Evolutionary conservation across 2,329 filamentous ascomycete species (phyloP).

Genomic region (Fonsecaea nubica): DNA sequence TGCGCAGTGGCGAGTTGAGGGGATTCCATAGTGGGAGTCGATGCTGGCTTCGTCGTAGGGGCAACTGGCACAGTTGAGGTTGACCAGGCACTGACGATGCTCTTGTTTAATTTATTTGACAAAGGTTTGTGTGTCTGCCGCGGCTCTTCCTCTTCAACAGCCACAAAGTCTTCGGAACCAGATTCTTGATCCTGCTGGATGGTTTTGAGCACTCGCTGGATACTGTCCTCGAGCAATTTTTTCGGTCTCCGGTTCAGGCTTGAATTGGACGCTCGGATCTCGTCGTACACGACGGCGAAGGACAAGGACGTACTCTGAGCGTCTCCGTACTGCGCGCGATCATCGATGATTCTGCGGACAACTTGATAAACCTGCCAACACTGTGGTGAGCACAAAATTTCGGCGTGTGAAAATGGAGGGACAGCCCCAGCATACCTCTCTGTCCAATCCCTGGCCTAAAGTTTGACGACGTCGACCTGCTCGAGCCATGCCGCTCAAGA

Average conservation of each 20-base stretch:
- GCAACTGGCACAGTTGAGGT: conserved; percentile 35
- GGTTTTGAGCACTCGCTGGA: conserved; percentile 79
- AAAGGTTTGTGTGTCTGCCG: conserved; percentile 40
- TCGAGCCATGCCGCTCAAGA: conserved; percentile 45
- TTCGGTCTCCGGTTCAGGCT: conserved; percentile 83
- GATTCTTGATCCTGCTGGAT: conserved; percentile 68
- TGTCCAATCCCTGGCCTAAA: conserved; percentile 65
- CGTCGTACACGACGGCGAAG: conserved; percentile 74
- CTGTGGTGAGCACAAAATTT: background rate
- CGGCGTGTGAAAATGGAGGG: too few relatives aligned
- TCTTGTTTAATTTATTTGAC: conserved; percentile 70
- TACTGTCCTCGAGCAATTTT: conserved; percentile 79
- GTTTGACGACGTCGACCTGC: conserved; percentile 53
- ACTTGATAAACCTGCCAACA: conserved; percentile 72
- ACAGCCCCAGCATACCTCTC: conserved; percentile 56
- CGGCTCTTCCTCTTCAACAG: conserved; percentile 45
- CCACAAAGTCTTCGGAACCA: conserved; percentile 55
- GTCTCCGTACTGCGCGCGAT: conserved; percentile 61
- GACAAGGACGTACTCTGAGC: conserved; percentile 49
- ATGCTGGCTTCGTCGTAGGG: conserved; percentile 14
- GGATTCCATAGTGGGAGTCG: conserved; percentile 34
- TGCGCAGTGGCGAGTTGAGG: conserved; percentile 56
- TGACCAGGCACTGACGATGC: conserved; percentile 66
- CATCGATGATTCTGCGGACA: conserved; percentile 76
- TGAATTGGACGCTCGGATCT: conserved; percentile 84